phyloP scores from a whole-genome alignment of 1,284 basidiomycete genomes.

The Nidula niveotomentosa region DNA sequence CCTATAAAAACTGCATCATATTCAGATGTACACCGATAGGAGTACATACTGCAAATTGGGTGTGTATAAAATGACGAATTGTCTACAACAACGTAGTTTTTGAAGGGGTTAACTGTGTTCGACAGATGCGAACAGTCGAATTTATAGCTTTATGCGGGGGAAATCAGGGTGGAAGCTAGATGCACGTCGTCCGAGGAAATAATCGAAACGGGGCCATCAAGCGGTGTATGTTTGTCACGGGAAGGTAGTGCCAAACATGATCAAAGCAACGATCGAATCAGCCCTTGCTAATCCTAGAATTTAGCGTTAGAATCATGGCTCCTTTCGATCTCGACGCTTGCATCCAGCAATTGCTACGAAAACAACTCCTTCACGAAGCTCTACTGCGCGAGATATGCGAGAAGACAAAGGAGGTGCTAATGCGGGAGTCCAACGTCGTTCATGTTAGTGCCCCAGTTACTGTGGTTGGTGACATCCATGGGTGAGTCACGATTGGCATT shows the following conservation, averaged over 20 bases:
- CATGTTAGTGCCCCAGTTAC: constrained; percentile 98
- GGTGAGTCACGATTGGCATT: constrained; percentile 56
- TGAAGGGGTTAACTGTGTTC: no score
- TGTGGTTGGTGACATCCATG: constrained; percentile 99
- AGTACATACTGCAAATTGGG: no score
- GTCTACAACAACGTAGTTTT: no score
- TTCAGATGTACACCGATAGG: no score
- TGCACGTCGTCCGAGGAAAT: background rate
- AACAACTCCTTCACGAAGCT: constrained; percentile 92
- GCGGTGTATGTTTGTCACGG: constrained; percentile 1
- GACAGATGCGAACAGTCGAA: no score
- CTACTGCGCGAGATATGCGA: constrained; percentile 96
- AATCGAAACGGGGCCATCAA: background rate
- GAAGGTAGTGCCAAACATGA: constrained; percentile 28
- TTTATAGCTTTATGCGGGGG: no score
- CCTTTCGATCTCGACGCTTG: constrained; percentile 96
- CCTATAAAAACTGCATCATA: no score
- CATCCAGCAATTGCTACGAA: constrained; percentile 86
- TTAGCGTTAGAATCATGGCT: constrained; percentile 53
- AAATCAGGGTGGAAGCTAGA: background rate
- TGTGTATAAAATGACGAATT: no score
- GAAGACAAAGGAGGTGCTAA: constrained; percentile 97
- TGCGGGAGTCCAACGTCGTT: constrained; percentile 98
- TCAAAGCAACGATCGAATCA: constrained; percentile 29
- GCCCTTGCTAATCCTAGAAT: background rate